Percentiles rank a stretch among this genome's conserved stretches.
phyloP scores from a whole-genome alignment of 371 early-diverging fungal species.

The Parasitella parasitica region DNA sequence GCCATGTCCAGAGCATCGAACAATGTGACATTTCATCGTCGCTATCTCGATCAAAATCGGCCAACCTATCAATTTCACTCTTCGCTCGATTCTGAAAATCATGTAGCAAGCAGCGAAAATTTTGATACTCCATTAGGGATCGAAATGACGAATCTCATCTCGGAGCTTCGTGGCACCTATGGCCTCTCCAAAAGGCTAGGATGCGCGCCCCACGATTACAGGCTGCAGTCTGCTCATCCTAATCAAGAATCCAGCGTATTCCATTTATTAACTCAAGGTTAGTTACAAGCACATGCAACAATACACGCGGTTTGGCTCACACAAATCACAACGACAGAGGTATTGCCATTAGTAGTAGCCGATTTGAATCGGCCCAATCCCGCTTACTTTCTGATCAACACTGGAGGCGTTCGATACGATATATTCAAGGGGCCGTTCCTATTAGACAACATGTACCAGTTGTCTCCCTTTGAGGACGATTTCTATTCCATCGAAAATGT shows the following conservation, averaged over 20 bases:
- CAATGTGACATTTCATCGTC: conserved; percentile 52
- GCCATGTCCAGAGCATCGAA: conserved; percentile 7
- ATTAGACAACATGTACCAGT: conserved; percentile 48
- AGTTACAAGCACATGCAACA: neutral
- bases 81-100: conserved; percentile 7
- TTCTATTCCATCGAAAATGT: conserved; percentile 41
- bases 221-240: conserved; percentile 39
- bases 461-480: conserved; percentile 50
- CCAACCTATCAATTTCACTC: conserved; percentile 58
- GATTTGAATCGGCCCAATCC: conserved; percentile 40
- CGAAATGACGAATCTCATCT: conserved; percentile 45
- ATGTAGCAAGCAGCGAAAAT: neutral
- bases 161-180: conserved; percentile 30
- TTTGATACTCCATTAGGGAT: conserved; percentile 50
- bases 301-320: neutral
- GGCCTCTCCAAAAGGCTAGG: conserved; percentile 40
- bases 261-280: conserved; percentile 43
- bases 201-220: conserved; percentile 59
- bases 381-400: conserved; percentile 44
- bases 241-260: conserved; percentile 42
- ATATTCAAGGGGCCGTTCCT: conserved; percentile 55
- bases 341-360: conserved; percentile 39
- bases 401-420: conserved; percentile 54
- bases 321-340: conserved; percentile 21
- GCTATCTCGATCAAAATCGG: conserved; percentile 62